Evolutionary conservation across 2,329 filamentous ascomycete species (phyloP).

Genomic region (Calonectria crousiana): DNA sequence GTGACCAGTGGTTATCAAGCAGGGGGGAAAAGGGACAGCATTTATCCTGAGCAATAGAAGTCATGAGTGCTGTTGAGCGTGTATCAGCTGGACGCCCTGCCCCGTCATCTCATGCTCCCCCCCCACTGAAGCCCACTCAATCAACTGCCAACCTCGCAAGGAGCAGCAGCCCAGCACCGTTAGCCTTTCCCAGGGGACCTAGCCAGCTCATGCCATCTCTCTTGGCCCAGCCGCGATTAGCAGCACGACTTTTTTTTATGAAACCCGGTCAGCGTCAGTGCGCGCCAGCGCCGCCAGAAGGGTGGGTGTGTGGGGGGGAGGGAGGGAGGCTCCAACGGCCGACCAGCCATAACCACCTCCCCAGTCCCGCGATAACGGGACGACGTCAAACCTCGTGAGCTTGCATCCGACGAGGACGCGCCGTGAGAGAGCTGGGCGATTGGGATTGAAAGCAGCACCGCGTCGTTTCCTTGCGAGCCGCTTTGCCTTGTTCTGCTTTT

Average conservation of each 20-base stretch:
- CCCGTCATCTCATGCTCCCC: neutral
- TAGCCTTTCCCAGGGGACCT: neutral
- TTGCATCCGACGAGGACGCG: neutral
- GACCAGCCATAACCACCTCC: constrained; percentile 1
- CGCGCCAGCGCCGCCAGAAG: neutral
- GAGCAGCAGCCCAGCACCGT: neutral
- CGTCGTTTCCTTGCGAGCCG: neutral
- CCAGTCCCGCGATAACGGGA: neutral
- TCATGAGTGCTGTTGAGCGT: neutral
- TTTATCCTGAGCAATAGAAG: neutral
- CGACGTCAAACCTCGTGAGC: neutral
- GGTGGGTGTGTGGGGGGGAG: no score
- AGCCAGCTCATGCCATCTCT: neutral
- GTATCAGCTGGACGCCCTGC: constrained; percentile 5
- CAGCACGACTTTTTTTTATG: neutral
- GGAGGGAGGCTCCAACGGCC: neutral
- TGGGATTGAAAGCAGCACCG: neutral
- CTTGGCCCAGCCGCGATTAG: constrained; percentile 7
- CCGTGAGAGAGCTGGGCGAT: neutral
- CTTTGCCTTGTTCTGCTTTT: neutral
- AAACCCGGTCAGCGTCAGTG: neutral
- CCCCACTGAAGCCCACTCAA: constrained; percentile 3
- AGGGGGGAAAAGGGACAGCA: neutral
- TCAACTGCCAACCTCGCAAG: neutral
- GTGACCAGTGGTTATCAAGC: neutral